Evolutionary conservation across 176 grass and related monocot species (phyloP), one percentile per base, ranked within the genome.

Genomic region (Luzula sylvatica): DNA sequence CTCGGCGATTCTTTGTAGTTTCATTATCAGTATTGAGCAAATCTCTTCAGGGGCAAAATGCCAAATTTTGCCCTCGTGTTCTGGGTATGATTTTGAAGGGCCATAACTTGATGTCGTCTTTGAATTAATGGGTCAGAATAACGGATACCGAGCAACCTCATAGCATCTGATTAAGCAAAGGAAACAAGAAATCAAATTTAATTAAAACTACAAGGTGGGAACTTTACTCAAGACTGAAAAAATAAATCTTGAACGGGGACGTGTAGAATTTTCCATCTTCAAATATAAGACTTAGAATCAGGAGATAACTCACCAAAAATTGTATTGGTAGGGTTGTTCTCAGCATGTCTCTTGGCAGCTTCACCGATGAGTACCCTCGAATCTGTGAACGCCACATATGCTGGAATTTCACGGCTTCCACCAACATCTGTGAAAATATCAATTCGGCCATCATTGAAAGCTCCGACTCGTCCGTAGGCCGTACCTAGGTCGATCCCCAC

Each of bases 31-130:
- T 56, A 73, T 73, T 47, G 69, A 73, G 28, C 44, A 63, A 3
- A 73, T 73, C 23, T 73, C 69, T 47, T 62, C 69, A 0, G 69
- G 57, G 5, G 69, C 1, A 32, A 73, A 73, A 15, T 73, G 55
- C 44, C 62, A 63, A 0, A 63, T 42, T 46, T 73, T 50, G 22
- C 69, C 58, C 47, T 73, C 64, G 26, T 8, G 53, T 32, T 8
- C 68, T 57, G 9, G 54, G 1, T 15, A 71, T 41, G 30, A 71
- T 42, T 54, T 61, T 71, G 55, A 71, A 71, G 2, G 68, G 68
- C 68, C 68, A 71, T 7, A 71, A 43, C 15, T 73, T 73, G 19
- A 73, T 73, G 14, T 73, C 56, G 5, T 41, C n/a, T 46, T 40
- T 53, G 69, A 15, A 73, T 56, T 3, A 50, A 55, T 1, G 69